A percentile compares a stretch with the other conserved stretches of the same genome.
Evolutionary conservation across 2,329 filamentous ascomycete species (phyloP).

Genomic region (Stagonosporopsis cucurbitacearum): DNA sequence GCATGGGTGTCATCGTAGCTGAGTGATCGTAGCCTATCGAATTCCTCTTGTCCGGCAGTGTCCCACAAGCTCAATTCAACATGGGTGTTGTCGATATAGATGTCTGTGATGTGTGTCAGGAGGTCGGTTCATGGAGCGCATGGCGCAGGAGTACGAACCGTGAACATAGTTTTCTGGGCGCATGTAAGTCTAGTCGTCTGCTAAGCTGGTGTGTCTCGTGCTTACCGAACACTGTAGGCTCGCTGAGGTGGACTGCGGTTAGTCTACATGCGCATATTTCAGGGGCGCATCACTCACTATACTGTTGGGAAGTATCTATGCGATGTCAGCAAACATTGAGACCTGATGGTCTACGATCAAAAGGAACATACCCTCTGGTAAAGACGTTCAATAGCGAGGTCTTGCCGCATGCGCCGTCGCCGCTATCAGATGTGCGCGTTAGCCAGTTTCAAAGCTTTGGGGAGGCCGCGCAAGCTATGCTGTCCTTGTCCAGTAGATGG

Average conservation of each 20-base stretch:
- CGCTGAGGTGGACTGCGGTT: conserved; percentile 55
- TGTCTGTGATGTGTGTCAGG: conserved; percentile 65
- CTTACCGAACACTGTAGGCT: conserved; percentile 88
- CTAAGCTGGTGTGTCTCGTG: not conserved
- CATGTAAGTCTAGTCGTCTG: conserved; percentile 27
- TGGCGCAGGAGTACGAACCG: conserved; percentile 61
- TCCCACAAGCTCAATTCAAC: conserved; percentile 99
- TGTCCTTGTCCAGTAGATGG: not conserved
- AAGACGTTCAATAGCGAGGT: conserved; percentile 98
- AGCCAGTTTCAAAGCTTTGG: conserved; percentile 29
- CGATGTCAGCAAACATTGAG: conserved; percentile 7
- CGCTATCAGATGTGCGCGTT: conserved; percentile 60
- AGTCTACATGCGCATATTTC: conserved; percentile 22
- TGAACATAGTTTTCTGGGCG: conserved; percentile 91
- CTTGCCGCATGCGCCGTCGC: conserved; percentile 96
- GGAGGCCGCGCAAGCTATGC: conserved; percentile 3
- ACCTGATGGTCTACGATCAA: not conserved
- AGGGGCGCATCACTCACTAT: conserved; percentile 65
- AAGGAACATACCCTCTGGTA: conserved; percentile 79
- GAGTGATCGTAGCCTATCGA: conserved; percentile 91
- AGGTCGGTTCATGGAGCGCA: not conserved
- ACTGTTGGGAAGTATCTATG: conserved; percentile 92
- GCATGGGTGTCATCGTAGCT: conserved; percentile 98
- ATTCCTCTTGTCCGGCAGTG: conserved; percentile 98
- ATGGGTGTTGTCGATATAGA: conserved; percentile 96